Base-by-base conservation (phyloP, 371 early-diverging fungal species). In the Apophysomyces elegans region DNA sequence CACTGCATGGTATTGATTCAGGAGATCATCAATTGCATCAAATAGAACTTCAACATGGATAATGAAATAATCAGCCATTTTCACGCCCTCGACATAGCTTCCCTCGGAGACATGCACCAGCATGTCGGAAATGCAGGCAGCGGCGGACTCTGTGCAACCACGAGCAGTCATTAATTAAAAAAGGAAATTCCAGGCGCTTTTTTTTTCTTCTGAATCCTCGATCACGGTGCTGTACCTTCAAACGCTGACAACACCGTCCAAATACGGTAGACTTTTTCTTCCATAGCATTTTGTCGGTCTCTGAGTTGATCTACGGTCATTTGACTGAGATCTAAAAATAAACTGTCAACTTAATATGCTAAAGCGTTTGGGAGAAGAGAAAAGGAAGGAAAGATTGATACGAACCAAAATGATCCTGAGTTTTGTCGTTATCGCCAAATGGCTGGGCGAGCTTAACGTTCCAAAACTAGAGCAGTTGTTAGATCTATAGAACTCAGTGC, bases 101-200 rank as follows among this genome's bases (percentile, higher is more conserved):
- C 91, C 91, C 66, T 91, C 91, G 35, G 97, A 94, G 8, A 98
- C 93, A 70, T 95, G 93, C 44, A 95, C 74, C 37, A 98, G 79
- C 95, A 97, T 99, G 61, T 96, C 96, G 3, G 96, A 96, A 62
- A 99, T 98, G 77, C 96, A 97, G 8, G 95, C 95, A 21, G 98
- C 97, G 4, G 96, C 90, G 7, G 96, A 95, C 71, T 98, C 98
- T 80, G 61, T 56, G 39, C n/a, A 66, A 63, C 43, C 57, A 56
- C 63, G 56, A 56, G 43, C 45, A 37, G 41, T 58, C 36, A 7
- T 50, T 26, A 11, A 14, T 3, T 60, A 37, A 57, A 56, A 61
- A 47, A 54, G 21, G 32, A 62, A 37, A 35, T 38, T 56, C 57
- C 58, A 38, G 38, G 44, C 39, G 60, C 38, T 43, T 26, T 26